Percentiles rank a stretch among this genome's conserved stretches.
These are phyloP conservation scores for Suillus subluteus DNA, from an alignment of 768 basidiomycete genomes.

Conservation along the genomic window DNA sequence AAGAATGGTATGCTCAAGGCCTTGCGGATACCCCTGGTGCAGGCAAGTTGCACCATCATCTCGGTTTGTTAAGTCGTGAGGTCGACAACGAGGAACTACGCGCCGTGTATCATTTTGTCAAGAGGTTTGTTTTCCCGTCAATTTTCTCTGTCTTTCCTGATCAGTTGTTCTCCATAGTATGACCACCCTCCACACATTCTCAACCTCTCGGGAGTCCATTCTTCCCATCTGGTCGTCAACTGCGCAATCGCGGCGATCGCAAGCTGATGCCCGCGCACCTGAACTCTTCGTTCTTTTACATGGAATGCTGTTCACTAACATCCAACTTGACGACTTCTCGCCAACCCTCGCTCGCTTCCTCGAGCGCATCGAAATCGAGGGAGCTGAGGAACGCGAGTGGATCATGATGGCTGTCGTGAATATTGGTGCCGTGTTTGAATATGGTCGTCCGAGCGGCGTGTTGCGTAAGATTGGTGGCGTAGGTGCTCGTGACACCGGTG, in stretches of 20 bases:
- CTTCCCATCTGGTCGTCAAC: conserved; percentile 84
- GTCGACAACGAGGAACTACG: conserved; percentile 80
- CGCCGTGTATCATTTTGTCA: conserved; percentile 91
- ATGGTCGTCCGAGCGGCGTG: conserved; percentile 75
- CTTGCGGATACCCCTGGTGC: conserved; percentile 90
- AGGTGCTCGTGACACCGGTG: conserved; percentile 41
- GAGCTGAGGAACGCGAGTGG: conserved; percentile 87
- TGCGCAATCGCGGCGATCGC: conserved; percentile 63
- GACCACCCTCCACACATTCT: conserved; percentile 88
- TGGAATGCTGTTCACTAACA: conserved; percentile 96
- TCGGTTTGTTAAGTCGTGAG: conserved; percentile 87
- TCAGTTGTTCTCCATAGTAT: conserved; percentile 53
- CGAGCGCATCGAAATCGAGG: conserved; percentile 84
- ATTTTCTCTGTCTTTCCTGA: conserved; percentile 6
- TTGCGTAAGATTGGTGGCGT: conserved; percentile 63
- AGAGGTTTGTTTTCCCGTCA: conserved; percentile 64
- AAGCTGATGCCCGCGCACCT: conserved; percentile 70
- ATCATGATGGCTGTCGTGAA: conserved; percentile 95
- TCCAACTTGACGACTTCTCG: conserved; percentile 90
- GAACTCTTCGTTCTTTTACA: conserved; percentile 93
- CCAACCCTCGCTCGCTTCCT: conserved; percentile 82
- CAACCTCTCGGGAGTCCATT: conserved; percentile 87
- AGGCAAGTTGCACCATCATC: conserved; percentile 92
- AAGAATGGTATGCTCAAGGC: conserved; percentile 92
- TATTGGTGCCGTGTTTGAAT: conserved; percentile 82